phyloP scores from a whole-genome alignment of 192 early-diverging fungal species.

The Linnemannia schmuckeri region DNA sequence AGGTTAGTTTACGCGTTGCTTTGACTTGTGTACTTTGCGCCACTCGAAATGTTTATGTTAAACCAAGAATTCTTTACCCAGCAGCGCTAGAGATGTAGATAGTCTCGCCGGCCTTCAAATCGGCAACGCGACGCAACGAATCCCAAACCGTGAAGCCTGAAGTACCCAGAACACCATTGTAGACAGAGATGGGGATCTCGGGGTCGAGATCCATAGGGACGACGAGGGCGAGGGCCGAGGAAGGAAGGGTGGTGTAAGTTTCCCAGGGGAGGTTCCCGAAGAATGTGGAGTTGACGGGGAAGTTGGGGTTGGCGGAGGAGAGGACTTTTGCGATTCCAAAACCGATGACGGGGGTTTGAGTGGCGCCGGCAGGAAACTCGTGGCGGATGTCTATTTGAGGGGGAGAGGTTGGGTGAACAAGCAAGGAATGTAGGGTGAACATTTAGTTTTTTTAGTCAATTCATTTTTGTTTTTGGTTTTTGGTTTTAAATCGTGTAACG shows the following conservation, averaged over 20 bases:
- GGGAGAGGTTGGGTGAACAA: too few species aligned
- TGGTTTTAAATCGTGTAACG: background rate
- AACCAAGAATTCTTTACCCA: background rate
- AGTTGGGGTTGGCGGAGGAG: background rate
- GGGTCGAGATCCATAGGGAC: slow-evolving; percentile 65
- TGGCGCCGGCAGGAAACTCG: background rate
- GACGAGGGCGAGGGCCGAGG: slow-evolving; percentile 23
- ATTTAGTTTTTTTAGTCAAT: too few species aligned
- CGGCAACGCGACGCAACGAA: slow-evolving; percentile 71
- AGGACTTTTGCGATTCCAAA: slow-evolving; percentile 17
- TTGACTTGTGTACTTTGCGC: too few species aligned
- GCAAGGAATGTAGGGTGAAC: too few species aligned
- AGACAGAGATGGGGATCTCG: background rate
- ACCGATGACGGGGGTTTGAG: background rate
- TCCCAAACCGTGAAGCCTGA: slow-evolving; percentile 17
- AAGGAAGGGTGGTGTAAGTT: slow-evolving; percentile 54
- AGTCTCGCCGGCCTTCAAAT: slow-evolving; percentile 85
- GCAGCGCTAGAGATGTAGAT: slow-evolving; percentile 59
- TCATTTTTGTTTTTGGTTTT: too few species aligned
- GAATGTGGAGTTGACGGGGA: slow-evolving; percentile 69
- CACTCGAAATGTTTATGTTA: too few species aligned
- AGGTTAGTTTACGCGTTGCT: background rate
- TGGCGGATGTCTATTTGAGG: slow-evolving; percentile 15
- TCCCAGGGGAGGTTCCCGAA: slow-evolving; percentile 67
- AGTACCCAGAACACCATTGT: slow-evolving; percentile 5